A percentile compares a stretch with the other conserved stretches of the same genome.
Evolutionary conservation across 768 basidiomycete species (phyloP).

Genomic region (Leucocoprinus leucothites): DNA sequence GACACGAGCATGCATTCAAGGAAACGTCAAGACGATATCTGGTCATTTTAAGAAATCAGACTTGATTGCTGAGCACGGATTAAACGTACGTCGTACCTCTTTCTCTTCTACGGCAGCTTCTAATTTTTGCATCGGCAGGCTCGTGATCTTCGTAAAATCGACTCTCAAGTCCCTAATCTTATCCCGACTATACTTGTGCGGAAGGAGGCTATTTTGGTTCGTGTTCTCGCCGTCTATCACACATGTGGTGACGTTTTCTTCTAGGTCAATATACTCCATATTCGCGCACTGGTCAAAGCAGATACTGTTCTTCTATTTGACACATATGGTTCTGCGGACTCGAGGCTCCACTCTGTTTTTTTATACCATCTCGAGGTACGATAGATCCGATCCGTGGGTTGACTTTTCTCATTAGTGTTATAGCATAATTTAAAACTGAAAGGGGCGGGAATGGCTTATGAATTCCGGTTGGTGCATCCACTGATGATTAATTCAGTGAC

Average conservation of each 20-base stretch:
- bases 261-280: constrained; percentile 91
- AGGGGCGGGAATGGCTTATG: constrained; percentile 71
- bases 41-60: constrained; percentile 90
- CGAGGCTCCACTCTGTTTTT: constrained; percentile 82
- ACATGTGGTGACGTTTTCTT: constrained; percentile 3
- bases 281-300: constrained; percentile 91
- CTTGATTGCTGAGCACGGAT: constrained; percentile 79
- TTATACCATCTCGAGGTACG: constrained; percentile 81
- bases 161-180: constrained; percentile 90
- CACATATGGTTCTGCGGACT: constrained; percentile 84
- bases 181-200: constrained; percentile 92
- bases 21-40: constrained; percentile 83
- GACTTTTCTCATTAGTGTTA: neutral
- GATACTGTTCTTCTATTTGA: constrained; percentile 92
- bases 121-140: constrained; percentile 45
- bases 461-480: constrained; percentile 62
- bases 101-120: neutral
- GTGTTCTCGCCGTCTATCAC: constrained; percentile 22
- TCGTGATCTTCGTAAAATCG: constrained; percentile 95
- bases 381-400: neutral
- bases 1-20: constrained; percentile 34
- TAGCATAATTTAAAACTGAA: constrained; percentile 84
- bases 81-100: constrained; percentile 66
- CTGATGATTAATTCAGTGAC: neutral
- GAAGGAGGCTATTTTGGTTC: constrained; percentile 81